Conservation (phyloP, 768 basidiomycete species). For the Mycena sanguinolenta region DNA sequence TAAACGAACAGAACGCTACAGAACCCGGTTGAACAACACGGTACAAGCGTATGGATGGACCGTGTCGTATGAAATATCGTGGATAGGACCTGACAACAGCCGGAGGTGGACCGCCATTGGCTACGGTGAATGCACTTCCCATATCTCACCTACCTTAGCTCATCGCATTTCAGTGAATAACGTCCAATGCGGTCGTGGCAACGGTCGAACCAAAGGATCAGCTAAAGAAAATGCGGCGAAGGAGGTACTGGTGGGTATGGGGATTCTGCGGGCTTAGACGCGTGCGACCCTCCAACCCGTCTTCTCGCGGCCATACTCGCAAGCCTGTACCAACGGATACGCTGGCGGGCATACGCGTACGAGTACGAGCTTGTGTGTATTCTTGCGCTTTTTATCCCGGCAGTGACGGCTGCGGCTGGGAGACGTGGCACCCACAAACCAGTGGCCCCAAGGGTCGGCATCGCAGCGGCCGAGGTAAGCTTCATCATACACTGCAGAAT, state of each 20-base stretch:
- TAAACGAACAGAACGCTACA: not conserved
- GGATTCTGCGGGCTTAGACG: not conserved
- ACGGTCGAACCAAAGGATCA: slow-evolving; percentile 22
- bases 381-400: too few relatives aligned
- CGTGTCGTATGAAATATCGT: not conserved
- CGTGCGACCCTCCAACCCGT: too few relatives aligned
- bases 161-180: slow-evolving; percentile 10
- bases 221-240: slow-evolving; percentile 46
- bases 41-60: not conserved
- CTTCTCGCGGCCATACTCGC: too few relatives aligned
- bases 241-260: slow-evolving; percentile 23
- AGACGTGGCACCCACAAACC: slow-evolving; percentile 23
- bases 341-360: too few relatives aligned
- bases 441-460: slow-evolving; percentile 17
- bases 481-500: too few relatives aligned
- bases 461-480: slow-evolving; percentile 19
- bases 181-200: slow-evolving; percentile 43
- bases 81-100: not conserved
- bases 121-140: not conserved
- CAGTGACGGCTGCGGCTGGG: too few relatives aligned
- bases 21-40: not conserved
- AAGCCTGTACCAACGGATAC: too few relatives aligned
- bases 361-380: too few relatives aligned
- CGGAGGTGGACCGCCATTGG: not conserved
- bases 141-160: not conserved